Base-by-base conservation (phyloP, 495 filamentous ascomycete species). In the Daldinia childiae region DNA sequence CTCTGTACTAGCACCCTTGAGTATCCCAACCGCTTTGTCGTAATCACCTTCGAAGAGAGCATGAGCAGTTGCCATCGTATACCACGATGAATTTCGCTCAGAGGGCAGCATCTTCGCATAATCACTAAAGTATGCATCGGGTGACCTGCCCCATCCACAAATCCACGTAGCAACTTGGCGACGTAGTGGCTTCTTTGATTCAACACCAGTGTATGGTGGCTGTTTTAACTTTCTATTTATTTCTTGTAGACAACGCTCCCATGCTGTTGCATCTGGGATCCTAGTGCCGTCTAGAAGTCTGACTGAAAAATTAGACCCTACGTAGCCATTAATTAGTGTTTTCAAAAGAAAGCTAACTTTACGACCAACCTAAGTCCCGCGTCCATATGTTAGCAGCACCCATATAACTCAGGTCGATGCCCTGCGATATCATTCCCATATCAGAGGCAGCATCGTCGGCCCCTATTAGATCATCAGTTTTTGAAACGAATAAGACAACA, bases 321-420 rank as follows among this genome's bases (percentile, higher is more conserved):
- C 12, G 60, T 21, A 7, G 21, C 58, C 26, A 63, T 77, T 72
- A 74, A 43, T 56, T 39, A 19, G 26, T 51, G 36, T 43, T 27
- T 39, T 1, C n/a, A 48, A 45, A 4, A 11, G 11, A 3, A 58
- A 32, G 8, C 14, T 1, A n/a, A 4, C 4, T 17, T 19, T 15
- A 39, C 17, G 21, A 68, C 83, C 52, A 76, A 90, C 92, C 89
- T 56, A 93, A 77, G 38, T 92, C 84, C 72, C 92, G 91, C 32
- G 81, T 90, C 94, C 94, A 98, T 15, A 97, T 87, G 39, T 86
- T 87, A 60, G 87, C 83, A 45, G 98, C 89, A 3, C 95, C 95
- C 75, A 97, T 78, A 77, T 93, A 99, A 73, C 90, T 93, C 43
- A 97, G 77, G 72, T 98, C 95, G 6, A 97, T 78, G 1, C 86